A percentile compares a stretch with the other conserved stretches of the same genome.
Evolutionary conservation across 768 basidiomycete species (phyloP).

Genomic region (Lactifluus echinatus): DNA sequence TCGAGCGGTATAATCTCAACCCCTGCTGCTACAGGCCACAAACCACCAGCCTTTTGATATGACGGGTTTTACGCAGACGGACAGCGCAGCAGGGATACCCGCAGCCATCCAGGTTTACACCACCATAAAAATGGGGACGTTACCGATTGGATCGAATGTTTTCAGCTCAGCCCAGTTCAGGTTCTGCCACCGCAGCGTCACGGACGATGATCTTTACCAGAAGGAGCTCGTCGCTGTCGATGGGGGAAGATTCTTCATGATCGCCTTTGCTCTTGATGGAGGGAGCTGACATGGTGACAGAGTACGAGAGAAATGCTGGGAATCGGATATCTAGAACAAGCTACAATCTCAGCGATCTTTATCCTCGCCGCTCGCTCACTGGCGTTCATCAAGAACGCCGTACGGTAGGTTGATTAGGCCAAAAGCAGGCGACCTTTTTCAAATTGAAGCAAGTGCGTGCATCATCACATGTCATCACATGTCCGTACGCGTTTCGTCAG

Average conservation of each 20-base stretch:
- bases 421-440: no score
- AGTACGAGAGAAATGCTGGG: not conserved
- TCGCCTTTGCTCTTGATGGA: constrained; percentile 13
- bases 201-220: constrained; percentile 39
- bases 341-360: not conserved
- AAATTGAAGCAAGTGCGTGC: no score
- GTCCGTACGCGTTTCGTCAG: no score
- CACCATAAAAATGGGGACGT: constrained; percentile 49
- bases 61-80: constrained; percentile 24
- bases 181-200: constrained; percentile 26
- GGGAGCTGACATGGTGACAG: constrained; percentile 8
- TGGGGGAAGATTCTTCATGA: constrained; percentile 25
- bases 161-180: constrained; percentile 25
- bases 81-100: constrained; percentile 58
- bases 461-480: no score
- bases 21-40: constrained; percentile 35
- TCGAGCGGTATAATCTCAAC: constrained; percentile 97
- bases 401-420: no score
- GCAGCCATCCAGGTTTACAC: constrained; percentile 72
- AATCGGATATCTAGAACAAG: not conserved
- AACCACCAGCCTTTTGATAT: constrained; percentile 22
- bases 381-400: no score
- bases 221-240: constrained; percentile 44
- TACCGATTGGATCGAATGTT: constrained; percentile 49
- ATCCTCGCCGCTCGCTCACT: no score